phyloP scores from a whole-genome alignment of 1,139 yeast genomes.

The Debaryomycetaceae sp. region DNA sequence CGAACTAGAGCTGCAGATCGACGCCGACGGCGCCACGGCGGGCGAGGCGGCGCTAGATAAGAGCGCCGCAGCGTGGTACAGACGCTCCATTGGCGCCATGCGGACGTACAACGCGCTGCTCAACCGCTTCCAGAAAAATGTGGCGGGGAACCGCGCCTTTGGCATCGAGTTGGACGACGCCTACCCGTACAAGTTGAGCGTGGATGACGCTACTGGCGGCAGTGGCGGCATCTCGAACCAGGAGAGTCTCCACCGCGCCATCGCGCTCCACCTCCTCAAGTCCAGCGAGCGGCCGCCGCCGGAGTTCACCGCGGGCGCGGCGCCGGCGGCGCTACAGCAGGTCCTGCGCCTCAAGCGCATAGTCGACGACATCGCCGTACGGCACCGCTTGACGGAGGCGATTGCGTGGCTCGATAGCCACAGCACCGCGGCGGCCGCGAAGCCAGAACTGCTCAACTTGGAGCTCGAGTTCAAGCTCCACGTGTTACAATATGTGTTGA shows the following conservation, averaged over 20 bases:
- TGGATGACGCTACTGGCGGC: conserved; percentile 17
- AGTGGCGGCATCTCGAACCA: conserved; percentile 20
- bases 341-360: conserved; percentile 27
- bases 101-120: conserved; percentile 37
- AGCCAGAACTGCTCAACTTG: conserved; percentile 7
- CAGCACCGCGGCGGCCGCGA: conserved; percentile 8
- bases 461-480: conserved; percentile 60
- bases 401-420: conserved; percentile 32
- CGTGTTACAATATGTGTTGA: conserved; percentile 49
- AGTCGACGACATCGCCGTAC: conserved; percentile 30
- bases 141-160: conserved; percentile 27
- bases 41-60: conserved; percentile 9
- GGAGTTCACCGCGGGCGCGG: no score
- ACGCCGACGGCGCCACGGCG: conserved; percentile 5
- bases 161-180: conserved; percentile 39
- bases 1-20: conserved; percentile 3
- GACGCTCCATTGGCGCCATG: conserved; percentile 27
- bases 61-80: conserved; percentile 29
- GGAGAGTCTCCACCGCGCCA: conserved; percentile 35
- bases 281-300: no score
- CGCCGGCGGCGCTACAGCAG: no score
- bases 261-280: conserved; percentile 37
- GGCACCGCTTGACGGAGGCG: conserved; percentile 32
- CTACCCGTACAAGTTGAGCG: conserved; percentile 36
- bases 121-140: conserved; percentile 34